Percentiles rank a stretch among this genome's conserved stretches.
Evolutionary conservation across 805 yeast species (phyloP).

Genomic region (Saturnispora saitoi): DNA sequence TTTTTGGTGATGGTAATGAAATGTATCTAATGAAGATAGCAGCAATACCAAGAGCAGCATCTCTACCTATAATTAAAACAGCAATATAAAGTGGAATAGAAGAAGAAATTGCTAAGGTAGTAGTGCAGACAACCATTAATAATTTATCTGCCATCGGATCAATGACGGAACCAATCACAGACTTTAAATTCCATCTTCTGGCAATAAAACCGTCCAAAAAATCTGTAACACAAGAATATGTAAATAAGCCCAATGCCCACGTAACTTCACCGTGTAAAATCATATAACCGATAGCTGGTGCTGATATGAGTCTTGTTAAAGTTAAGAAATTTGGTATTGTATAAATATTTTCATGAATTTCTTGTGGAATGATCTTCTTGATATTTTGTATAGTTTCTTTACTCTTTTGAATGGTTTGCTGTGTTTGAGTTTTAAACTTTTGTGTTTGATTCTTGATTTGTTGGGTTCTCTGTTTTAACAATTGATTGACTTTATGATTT

Average conservation of each 20-base stretch:
- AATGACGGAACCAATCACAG: slow-evolving; percentile 80
- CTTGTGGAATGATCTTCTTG: slow-evolving; percentile 25
- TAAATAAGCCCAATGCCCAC: slow-evolving; percentile 64
- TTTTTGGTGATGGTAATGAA: slow-evolving; percentile 69
- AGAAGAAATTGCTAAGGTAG: slow-evolving; percentile 59
- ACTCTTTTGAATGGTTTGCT: slow-evolving; percentile 8
- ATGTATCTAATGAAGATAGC: slow-evolving; percentile 66
- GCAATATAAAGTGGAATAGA: slow-evolving; percentile 68
- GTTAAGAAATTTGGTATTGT: slow-evolving; percentile 87
- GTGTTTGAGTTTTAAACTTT: not conserved
- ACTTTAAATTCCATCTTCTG: slow-evolving; percentile 61
- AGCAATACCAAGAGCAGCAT: slow-evolving; percentile 58
- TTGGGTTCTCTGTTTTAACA: slow-evolving; percentile 3
- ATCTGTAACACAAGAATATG: slow-evolving; percentile 85
- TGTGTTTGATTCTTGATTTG: not conserved
- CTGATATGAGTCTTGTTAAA: slow-evolving; percentile 62
- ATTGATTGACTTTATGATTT: slow-evolving; percentile 3
- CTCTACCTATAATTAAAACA: slow-evolving; percentile 72
- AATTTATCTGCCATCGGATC: slow-evolving; percentile 96
- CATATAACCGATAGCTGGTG: slow-evolving; percentile 80
- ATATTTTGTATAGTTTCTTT: slow-evolving; percentile 22
- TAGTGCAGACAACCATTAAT: slow-evolving; percentile 78
- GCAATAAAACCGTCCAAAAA: slow-evolving; percentile 90
- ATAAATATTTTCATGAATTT: slow-evolving; percentile 51
- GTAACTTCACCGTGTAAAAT: slow-evolving; percentile 55